phyloP scores from a whole-genome alignment of 805 yeast species.

The Myxozyma neotropica region DNA sequence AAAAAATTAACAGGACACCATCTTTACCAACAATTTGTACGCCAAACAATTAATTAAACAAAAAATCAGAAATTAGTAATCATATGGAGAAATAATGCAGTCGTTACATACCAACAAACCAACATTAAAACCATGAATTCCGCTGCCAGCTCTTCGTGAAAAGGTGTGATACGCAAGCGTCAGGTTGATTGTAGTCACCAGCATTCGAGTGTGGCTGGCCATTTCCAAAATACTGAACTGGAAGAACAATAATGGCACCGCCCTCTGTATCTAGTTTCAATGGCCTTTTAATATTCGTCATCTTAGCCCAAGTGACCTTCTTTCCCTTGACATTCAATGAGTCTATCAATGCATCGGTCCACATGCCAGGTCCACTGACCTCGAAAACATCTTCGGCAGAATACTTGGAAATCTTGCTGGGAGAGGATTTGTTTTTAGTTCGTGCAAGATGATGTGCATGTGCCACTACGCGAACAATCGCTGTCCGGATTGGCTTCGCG shows the following conservation, averaged over 20 bases:
- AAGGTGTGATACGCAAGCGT: conserved; percentile 29
- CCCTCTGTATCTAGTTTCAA: conserved; percentile 13
- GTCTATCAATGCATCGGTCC: conserved; percentile 31
- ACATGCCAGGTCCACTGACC: conserved; percentile 30
- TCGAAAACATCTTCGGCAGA: conserved; percentile 25
- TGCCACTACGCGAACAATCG: conserved; percentile 27
- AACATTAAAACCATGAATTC: conserved; percentile 14
- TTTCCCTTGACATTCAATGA: conserved; percentile 20
- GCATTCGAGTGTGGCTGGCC: conserved; percentile 32
- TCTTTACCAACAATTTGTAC: neutral
- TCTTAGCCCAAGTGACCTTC: conserved; percentile 27
- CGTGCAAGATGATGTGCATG: conserved; percentile 28
- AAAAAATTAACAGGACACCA: neutral
- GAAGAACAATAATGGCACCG: conserved; percentile 24
- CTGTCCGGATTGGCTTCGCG: conserved; percentile 27
- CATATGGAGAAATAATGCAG: neutral
- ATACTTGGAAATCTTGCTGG: conserved; percentile 10
- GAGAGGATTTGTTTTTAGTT: neutral
- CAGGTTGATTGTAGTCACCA: conserved; percentile 21
- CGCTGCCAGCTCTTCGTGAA: conserved; percentile 21
- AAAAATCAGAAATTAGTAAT: neutral
- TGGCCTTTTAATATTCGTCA: conserved; percentile 15
- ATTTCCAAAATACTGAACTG: conserved; percentile 28
- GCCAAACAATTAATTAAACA: neutral
- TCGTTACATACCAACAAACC: neutral